A percentile compares a stretch with the other conserved stretches of the same genome.
These are phyloP conservation scores for Leucoagaricus sp. DNA, from an alignment of 1,284 basidiomycete species.

Conservation along the genomic window DNA sequence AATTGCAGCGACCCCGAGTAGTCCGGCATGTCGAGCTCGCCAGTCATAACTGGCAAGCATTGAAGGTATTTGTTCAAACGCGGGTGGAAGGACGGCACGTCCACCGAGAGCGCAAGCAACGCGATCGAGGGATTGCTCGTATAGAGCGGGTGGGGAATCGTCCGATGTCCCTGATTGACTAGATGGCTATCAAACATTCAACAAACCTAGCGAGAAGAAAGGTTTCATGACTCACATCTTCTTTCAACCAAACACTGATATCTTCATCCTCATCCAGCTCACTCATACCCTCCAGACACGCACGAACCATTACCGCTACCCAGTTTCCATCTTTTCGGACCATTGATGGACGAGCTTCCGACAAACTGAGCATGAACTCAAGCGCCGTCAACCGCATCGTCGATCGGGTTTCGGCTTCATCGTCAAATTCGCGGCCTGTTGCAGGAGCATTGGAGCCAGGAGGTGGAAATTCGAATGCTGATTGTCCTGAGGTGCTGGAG, in stretches of 20 bases:
- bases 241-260: conserved; percentile 67
- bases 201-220: not conserved
- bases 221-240: conserved; percentile 59
- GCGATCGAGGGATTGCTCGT: conserved; percentile 79
- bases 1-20: conserved; percentile 80
- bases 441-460: conserved; percentile 17
- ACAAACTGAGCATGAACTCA: conserved; percentile 78
- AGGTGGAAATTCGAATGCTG: conserved; percentile 60
- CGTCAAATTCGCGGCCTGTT: conserved; percentile 16
- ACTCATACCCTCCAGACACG: conserved; percentile 80
- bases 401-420: conserved; percentile 43
- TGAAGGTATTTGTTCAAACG: conserved; percentile 74
- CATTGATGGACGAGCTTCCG: conserved; percentile 67
- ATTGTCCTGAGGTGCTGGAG: conserved; percentile 27
- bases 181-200: conserved; percentile 47
- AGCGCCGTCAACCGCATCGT: conserved; percentile 65
- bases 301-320: conserved; percentile 65
- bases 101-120: conserved; percentile 77
- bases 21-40: conserved; percentile 77
- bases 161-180: conserved; percentile 61
- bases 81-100: conserved; percentile 66
- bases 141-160: conserved; percentile 70
- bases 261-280: conserved; percentile 60
- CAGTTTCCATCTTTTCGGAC: conserved; percentile 65
- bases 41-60: conserved; percentile 82